Evolutionary conservation across 2,329 filamentous ascomycete species (phyloP).

Genomic region (Zymoseptoria crescenta): DNA sequence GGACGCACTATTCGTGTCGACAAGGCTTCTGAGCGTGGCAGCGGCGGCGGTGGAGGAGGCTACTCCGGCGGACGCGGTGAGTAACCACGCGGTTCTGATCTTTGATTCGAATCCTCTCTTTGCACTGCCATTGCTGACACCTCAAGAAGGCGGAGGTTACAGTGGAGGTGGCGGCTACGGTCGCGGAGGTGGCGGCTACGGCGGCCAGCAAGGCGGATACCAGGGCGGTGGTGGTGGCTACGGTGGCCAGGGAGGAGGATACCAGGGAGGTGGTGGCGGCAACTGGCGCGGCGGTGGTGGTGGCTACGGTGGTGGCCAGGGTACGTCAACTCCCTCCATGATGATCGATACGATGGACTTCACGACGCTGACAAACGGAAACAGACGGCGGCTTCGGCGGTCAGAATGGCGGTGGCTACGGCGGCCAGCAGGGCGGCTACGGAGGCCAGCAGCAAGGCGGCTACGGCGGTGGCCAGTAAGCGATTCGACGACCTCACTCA

Average conservation of each 20-base stretch:
- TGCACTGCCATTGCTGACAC: background rate
- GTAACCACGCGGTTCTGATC: slow-evolving; percentile 8
- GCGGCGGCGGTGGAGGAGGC: slow-evolving; percentile 50
- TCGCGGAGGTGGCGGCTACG: slow-evolving; percentile 22
- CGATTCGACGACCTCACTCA: slow-evolving; percentile 3
- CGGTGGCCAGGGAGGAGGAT: slow-evolving; percentile 12
- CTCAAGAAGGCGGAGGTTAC: slow-evolving; percentile 23
- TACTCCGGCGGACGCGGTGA: slow-evolving; percentile 32
- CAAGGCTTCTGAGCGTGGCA: slow-evolving; percentile 77
- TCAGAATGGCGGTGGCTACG: slow-evolving; percentile 21
- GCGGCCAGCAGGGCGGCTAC: background rate
- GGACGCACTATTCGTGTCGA: slow-evolving; percentile 91
- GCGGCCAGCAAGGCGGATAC: slow-evolving; percentile 21
- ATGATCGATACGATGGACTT: slow-evolving; percentile 1
- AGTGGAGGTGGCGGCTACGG: slow-evolving; percentile 17
- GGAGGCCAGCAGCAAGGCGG: slow-evolving; percentile 6
- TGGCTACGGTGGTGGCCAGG: slow-evolving; percentile 14
- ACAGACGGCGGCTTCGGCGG: slow-evolving; percentile 25
- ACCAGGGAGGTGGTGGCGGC: slow-evolving; percentile 14
- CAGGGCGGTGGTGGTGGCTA: slow-evolving; percentile 16
- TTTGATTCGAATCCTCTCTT: background rate
- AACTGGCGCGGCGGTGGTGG: slow-evolving; percentile 13
- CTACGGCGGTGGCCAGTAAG: slow-evolving; percentile 3
- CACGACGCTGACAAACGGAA: background rate
- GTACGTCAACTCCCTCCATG: slow-evolving; percentile 7